A percentile compares a stretch with the other conserved stretches of the same genome.
These are phyloP conservation scores for Fusarium drepaniforme DNA, from an alignment of 2,329 filamentous ascomycete genomes.

Conservation along the genomic window DNA sequence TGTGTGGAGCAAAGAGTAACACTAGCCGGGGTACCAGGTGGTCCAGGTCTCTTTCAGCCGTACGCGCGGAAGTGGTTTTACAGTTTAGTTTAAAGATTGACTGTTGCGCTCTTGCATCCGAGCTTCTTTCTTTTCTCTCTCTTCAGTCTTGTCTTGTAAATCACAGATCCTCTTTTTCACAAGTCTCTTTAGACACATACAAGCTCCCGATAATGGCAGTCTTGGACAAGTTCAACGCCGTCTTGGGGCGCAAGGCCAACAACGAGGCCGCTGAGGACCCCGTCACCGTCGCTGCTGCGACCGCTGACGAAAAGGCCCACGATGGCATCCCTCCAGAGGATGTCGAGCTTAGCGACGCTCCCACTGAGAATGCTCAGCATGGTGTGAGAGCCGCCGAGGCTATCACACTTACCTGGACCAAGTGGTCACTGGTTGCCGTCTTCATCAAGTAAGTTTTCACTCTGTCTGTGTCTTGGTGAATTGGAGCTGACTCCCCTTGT, in stretches of 20 bases:
- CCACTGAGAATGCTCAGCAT: constrained; percentile 45
- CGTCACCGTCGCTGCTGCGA: constrained; percentile 20
- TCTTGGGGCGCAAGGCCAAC: constrained; percentile 29
- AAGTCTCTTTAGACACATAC: not conserved
- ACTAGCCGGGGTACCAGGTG: not conserved
- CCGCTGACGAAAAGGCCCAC: constrained; percentile 29
- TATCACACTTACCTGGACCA: constrained; percentile 56
- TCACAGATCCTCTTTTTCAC: not conserved
- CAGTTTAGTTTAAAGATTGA: constrained; percentile 12
- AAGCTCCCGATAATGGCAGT: constrained; percentile 29
- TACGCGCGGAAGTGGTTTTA: not conserved
- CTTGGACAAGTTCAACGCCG: constrained; percentile 30
- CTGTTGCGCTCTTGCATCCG: constrained; percentile 6
- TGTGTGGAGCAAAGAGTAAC: not conserved
- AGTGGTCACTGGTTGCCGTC: constrained; percentile 47
- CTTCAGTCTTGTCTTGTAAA: not conserved
- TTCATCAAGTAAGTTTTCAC: constrained; percentile 49
- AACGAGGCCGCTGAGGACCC: constrained; percentile 16
- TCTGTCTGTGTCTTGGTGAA: not conserved
- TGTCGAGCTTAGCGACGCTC: constrained; percentile 21
- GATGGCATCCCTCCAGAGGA: constrained; percentile 24
- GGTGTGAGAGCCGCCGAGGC: constrained; percentile 57
- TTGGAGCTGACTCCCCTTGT: not conserved
- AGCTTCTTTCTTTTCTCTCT: not conserved
- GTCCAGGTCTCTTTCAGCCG: not conserved